A percentile compares a stretch with the other conserved stretches of the same genome.
Evolutionary conservation across 2,329 filamentous ascomycete genomes (phyloP).

Genomic region (Allantophomopsis lycopodina): DNA sequence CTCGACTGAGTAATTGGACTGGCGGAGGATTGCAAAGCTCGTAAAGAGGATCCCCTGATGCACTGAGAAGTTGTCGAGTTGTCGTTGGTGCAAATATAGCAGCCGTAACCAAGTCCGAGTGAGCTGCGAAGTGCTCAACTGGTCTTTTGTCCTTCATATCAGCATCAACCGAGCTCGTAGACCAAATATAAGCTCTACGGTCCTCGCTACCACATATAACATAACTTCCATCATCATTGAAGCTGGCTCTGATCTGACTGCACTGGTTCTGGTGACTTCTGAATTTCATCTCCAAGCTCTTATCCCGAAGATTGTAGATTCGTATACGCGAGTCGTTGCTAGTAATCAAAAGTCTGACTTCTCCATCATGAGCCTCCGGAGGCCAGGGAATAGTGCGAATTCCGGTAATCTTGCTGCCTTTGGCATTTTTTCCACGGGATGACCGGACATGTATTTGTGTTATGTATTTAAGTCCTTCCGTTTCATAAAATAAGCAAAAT

Average conservation of each 20-base stretch:
- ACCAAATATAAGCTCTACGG: constrained; percentile 83
- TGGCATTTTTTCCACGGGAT: constrained; percentile 81
- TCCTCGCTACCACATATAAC: constrained; percentile 92
- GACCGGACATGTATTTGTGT: constrained; percentile 90
- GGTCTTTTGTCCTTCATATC: constrained; percentile 59
- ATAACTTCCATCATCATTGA: constrained; percentile 76
- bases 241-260: constrained; percentile 80
- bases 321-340: constrained; percentile 91
- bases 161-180: constrained; percentile 40
- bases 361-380: constrained; percentile 39
- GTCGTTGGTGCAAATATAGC: constrained; percentile 72
- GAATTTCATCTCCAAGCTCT: constrained; percentile 76
- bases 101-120: constrained; percentile 79
- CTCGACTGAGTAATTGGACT: constrained; percentile 63
- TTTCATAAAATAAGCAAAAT: constrained; percentile 82
- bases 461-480: constrained; percentile 72
- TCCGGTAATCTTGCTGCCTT: constrained; percentile 93
- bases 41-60: constrained; percentile 79
- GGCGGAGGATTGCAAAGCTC: constrained; percentile 93
- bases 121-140: constrained; percentile 81
- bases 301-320: constrained; percentile 78
- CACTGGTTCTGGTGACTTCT: constrained; percentile 82
- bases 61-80: constrained; percentile 63
- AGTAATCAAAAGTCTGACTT: constrained; percentile 75
- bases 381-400: constrained; percentile 63